Base-by-base conservation (phyloP, 768 basidiomycete genomes). In the Lactarius pseudohatsudake region DNA sequence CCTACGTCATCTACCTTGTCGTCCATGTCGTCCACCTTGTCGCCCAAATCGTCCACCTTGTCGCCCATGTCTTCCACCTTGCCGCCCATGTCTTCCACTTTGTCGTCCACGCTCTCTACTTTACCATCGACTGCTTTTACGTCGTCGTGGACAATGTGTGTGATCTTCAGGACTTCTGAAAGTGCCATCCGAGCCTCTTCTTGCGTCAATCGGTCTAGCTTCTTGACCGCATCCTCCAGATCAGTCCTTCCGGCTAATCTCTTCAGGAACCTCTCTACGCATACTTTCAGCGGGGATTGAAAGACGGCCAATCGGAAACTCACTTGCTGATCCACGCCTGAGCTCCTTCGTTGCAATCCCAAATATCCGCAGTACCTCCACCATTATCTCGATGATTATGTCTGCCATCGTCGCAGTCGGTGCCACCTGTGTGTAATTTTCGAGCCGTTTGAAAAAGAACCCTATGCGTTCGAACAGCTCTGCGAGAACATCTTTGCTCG, bases 261-360 rank as follows among this genome's bases (percentile, higher is more conserved):
- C 45, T 47, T 47, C 45, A 47, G 45, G n/a, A 47, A 47, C 45
- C 9, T 47, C n/a, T 47, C 45, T 47, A n/a, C 45, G n/a, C n/a
- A 10, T 10, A 4, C 6, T 2, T 47, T 47, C 10, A 11, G 45
- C 4, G 45, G 45, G 9, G 10, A 4, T 4, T 10, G 6, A 47
- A 4, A n/a, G 9, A 11, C 45, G 3, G 4, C n/a, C 1, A n/a
- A 47, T n/a, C 20, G 20, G 9, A 47, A n/a, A 47, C 45, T n/a
- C n/a, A 47, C 45, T 47, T 9, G 45, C 9, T 47, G 20, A n/a
- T 47, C 45, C 45, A 7, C 41, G 34, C 50, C 13, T 50, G 2
- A 50, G 22, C 13, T 50, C 50, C 13, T 50, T 50, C 22, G 50
- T 50, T 4, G 50, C 50, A 5, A 26, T 50, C 22, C 22, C 50